phyloP scores from a whole-genome alignment of 2,329 filamentous ascomycete genomes.

The Verticillium zaregamsianum region DNA sequence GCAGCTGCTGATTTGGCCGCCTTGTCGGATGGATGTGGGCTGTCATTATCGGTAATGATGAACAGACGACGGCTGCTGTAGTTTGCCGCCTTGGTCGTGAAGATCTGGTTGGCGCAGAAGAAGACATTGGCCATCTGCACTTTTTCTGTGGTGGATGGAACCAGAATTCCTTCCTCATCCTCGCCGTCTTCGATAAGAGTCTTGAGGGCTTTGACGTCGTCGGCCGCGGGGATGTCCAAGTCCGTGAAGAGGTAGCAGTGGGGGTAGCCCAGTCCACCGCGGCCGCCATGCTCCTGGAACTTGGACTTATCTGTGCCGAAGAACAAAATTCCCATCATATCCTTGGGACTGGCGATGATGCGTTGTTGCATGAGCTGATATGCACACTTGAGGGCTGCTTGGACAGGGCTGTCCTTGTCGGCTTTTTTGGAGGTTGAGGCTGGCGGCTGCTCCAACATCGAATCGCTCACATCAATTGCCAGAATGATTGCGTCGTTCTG shows the following conservation, averaged over 20 bases:
- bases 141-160: slow-evolving; percentile 58
- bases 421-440: slow-evolving; percentile 67
- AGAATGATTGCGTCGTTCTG: slow-evolving; percentile 98
- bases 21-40: slow-evolving; percentile 74
- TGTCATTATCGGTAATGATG: slow-evolving; percentile 90
- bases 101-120: slow-evolving; percentile 94
- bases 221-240: slow-evolving; percentile 79
- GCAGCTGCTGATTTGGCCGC: slow-evolving; percentile 69
- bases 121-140: slow-evolving; percentile 84
- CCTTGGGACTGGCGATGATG: slow-evolving; percentile 92
- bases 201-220: slow-evolving; percentile 78
- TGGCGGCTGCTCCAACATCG: slow-evolving; percentile 73
- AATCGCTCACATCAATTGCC: slow-evolving; percentile 84
- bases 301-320: slow-evolving; percentile 87
- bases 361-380: slow-evolving; percentile 96
- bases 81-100: slow-evolving; percentile 90
- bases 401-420: slow-evolving; percentile 71
- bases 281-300: slow-evolving; percentile 64
- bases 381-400: slow-evolving; percentile 87
- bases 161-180: slow-evolving; percentile 63
- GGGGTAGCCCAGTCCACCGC: slow-evolving; percentile 65
- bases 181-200: slow-evolving; percentile 74
- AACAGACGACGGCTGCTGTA: slow-evolving; percentile 93
- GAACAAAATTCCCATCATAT: slow-evolving; percentile 93
- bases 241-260: slow-evolving; percentile 91